A percentile compares a stretch with the other conserved stretches of the same genome.
Evolutionary conservation across 306 rosid genomes (phyloP).

Genomic region (Trifolium pratense): DNA sequence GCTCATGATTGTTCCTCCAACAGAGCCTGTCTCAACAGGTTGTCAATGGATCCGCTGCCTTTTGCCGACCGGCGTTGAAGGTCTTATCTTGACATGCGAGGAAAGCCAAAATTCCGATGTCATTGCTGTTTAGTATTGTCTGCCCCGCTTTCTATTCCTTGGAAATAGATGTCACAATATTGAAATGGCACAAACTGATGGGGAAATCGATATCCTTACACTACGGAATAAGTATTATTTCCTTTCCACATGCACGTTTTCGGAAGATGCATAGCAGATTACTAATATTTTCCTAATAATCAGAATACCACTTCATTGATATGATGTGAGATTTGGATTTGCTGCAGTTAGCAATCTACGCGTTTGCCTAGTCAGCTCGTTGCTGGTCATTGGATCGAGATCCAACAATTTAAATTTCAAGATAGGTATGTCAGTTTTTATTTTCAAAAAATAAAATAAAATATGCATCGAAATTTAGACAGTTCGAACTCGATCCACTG

Average conservation of each 20-base stretch:
- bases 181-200: slow-evolving; percentile 41
- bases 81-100: slow-evolving; percentile 80
- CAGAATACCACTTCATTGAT: slow-evolving; percentile 39
- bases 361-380: neutral
- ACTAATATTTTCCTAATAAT: slow-evolving; percentile 41
- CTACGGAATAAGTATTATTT: slow-evolving; percentile 32
- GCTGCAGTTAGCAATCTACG: neutral
- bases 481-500: neutral
- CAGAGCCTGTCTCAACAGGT: slow-evolving; percentile 82
- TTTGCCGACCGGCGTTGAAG: slow-evolving; percentile 81
- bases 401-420: neutral
- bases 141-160: slow-evolving; percentile 26
- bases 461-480: no score
- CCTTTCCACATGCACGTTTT: slow-evolving; percentile 45
- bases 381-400: neutral
- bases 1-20: slow-evolving; percentile 87
- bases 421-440: neutral
- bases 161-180: slow-evolving; percentile 40
- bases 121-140: slow-evolving; percentile 73
- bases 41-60: slow-evolving; percentile 90
- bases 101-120: slow-evolving; percentile 82
- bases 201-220: slow-evolving; percentile 13
- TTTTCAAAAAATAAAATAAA: no score
- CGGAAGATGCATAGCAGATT: slow-evolving; percentile 52
- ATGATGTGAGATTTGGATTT: slow-evolving; percentile 21